These are phyloP conservation scores for Chloropicon primus DNA, from an alignment of 139 green algal species.

Conservation along the genomic window DNA sequence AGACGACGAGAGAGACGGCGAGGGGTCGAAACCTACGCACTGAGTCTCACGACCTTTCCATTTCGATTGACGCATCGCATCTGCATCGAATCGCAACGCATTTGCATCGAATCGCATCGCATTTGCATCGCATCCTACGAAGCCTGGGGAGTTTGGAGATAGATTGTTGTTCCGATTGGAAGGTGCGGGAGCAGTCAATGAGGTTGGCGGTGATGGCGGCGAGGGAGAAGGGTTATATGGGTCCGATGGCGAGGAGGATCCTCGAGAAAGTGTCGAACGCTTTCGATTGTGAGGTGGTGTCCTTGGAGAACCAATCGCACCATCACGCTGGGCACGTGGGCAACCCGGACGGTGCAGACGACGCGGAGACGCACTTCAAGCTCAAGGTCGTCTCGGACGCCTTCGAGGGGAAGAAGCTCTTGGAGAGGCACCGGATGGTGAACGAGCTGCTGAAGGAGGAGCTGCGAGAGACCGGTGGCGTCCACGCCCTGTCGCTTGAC, in stretches of 20 bases:
- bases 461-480: slow-evolving; percentile 4
- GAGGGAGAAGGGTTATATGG: not conserved
- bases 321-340: slow-evolving; percentile 40
- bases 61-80: too few relatives aligned
- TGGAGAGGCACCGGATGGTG: slow-evolving; percentile 34
- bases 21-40: too few relatives aligned
- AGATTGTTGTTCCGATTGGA: too few relatives aligned
- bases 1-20: too few relatives aligned
- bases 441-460: slow-evolving; percentile 29
- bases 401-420: slow-evolving; percentile 29
- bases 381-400: slow-evolving; percentile 28
- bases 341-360: slow-evolving; percentile 31
- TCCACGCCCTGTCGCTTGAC: not conserved
- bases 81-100: too few relatives aligned
- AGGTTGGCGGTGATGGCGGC: not conserved
- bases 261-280: slow-evolving; percentile 24
- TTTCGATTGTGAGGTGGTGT: slow-evolving; percentile 18
- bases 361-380: slow-evolving; percentile 49
- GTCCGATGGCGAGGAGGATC: not conserved
- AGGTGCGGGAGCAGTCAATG: too few relatives aligned
- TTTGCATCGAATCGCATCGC: too few relatives aligned
- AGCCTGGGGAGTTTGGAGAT: too few relatives aligned
- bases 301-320: slow-evolving; percentile 33
- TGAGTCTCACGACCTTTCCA: too few relatives aligned
- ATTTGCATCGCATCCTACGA: too few relatives aligned